These are phyloP conservation scores for Colletotrichum destructivum DNA, from an alignment of 2,329 filamentous ascomycete genomes.

Conservation along the genomic window DNA sequence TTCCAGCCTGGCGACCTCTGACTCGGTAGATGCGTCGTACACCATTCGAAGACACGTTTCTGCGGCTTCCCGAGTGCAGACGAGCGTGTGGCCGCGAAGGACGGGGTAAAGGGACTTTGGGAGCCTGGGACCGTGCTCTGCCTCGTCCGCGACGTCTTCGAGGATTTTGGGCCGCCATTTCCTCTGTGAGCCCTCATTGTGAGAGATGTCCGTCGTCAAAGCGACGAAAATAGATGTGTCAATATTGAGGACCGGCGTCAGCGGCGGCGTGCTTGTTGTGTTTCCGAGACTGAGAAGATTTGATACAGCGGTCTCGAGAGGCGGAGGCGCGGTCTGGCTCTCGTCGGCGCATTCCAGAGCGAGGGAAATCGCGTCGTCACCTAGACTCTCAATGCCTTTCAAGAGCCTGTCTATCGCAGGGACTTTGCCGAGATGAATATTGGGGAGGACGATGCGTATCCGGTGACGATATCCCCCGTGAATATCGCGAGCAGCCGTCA, in stretches of 20 bases:
- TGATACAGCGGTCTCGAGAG: slow-evolving; percentile 48
- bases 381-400: slow-evolving; percentile 46
- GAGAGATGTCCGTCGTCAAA: slow-evolving; percentile 57
- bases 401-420: slow-evolving; percentile 53
- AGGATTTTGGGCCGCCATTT: slow-evolving; percentile 50
- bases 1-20: slow-evolving; percentile 31
- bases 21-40: slow-evolving; percentile 35
- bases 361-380: slow-evolving; percentile 51
- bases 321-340: slow-evolving; percentile 45
- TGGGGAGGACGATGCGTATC: slow-evolving; percentile 54
- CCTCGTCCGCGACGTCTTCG: slow-evolving; percentile 40
- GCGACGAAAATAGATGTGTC: slow-evolving; percentile 59
- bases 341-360: slow-evolving; percentile 47
- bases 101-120: slow-evolving; percentile 52
- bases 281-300: slow-evolving; percentile 50
- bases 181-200: slow-evolving; percentile 50
- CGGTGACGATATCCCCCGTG: slow-evolving; percentile 50
- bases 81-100: slow-evolving; percentile 49
- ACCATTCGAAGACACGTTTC: slow-evolving; percentile 52
- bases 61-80: slow-evolving; percentile 57
- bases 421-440: slow-evolving; percentile 47
- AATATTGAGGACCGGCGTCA: slow-evolving; percentile 56
- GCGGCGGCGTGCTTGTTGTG: slow-evolving; percentile 43
- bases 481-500: slow-evolving; percentile 54
- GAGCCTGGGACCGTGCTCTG: slow-evolving; percentile 41